These are phyloP conservation scores for Candida stauntonica DNA, from an alignment of 805 yeast genomes.

Conservation along the genomic window DNA sequence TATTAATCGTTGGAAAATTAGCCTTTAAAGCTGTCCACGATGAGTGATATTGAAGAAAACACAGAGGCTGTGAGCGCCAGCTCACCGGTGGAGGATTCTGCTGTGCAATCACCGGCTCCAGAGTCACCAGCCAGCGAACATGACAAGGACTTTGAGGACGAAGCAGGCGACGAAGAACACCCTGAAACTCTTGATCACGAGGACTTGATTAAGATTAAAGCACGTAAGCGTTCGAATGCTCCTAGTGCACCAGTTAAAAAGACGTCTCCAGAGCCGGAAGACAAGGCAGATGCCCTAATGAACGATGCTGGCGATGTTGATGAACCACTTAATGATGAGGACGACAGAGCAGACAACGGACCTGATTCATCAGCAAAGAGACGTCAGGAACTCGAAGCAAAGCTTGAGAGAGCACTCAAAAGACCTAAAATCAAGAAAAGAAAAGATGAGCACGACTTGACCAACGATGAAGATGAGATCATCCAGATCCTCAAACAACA, in stretches of 20 bases:
- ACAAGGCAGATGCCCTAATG: neutral
- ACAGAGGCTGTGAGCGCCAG: no score
- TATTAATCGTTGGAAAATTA: no score
- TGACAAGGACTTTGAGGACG: no score
- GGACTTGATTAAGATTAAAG: constrained; percentile 19
- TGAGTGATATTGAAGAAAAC: no score
- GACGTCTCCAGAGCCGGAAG: constrained; percentile 1
- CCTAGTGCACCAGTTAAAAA: constrained; percentile 3
- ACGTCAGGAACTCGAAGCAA: constrained; percentile 76
- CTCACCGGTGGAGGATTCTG: no score
- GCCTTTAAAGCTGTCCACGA: no score
- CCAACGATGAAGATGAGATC: constrained; percentile 90
- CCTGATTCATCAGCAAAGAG: constrained; percentile 38
- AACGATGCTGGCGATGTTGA: neutral
- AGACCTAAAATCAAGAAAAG: constrained; percentile 55
- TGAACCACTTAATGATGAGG: no score
- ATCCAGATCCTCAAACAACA: constrained; percentile 76
- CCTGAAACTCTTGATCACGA: constrained; percentile 27
- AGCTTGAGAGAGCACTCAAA: constrained; percentile 73
- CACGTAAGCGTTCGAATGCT: constrained; percentile 20
- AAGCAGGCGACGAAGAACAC: constrained; percentile 5
- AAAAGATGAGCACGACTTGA: constrained; percentile 89
- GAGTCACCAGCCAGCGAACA: no score
- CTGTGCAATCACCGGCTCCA: no score
- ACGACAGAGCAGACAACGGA: constrained; percentile 10